These are phyloP conservation scores for Vinca minor DNA, from an alignment of 257 asterid genomes.

Conservation along the genomic window DNA sequence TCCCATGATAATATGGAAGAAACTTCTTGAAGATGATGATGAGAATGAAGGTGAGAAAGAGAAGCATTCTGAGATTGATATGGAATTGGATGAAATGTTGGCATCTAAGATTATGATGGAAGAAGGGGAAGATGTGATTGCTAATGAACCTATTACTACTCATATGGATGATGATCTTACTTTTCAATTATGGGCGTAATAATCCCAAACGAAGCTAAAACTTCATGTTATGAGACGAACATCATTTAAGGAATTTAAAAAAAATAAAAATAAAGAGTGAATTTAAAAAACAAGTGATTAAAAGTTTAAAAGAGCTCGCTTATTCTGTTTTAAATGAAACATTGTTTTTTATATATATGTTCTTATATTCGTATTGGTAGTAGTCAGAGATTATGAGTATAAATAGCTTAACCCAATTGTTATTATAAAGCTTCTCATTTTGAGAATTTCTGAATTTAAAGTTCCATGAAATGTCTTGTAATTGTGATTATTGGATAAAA, in stretches of 20 bases:
- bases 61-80: conserved; percentile 6
- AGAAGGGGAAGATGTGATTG: conserved; percentile 26
- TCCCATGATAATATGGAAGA: background rate
- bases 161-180: conserved; percentile 13
- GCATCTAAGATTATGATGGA: conserved; percentile 10
- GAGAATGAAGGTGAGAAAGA: conserved; percentile 4
- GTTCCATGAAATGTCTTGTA: background rate
- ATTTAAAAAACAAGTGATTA: too few relatives aligned
- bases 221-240: too few relatives aligned
- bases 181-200: conserved; percentile 16
- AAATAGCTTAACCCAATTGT: background rate
- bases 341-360: too few relatives aligned
- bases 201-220: too few relatives aligned
- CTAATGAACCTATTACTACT: conserved; percentile 13
- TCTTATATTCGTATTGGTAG: too few relatives aligned
- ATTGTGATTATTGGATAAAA: too few relatives aligned
- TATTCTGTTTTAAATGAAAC: too few relatives aligned
- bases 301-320: too few relatives aligned
- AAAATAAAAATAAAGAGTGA: too few relatives aligned
- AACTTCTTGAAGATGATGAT: conserved; percentile 7
- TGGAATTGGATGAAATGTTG: conserved; percentile 20
- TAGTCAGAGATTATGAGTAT: background rate
- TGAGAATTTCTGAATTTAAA: background rate
- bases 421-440: background rate
- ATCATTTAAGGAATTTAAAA: too few relatives aligned